Base-by-base conservation (phyloP, 495 filamentous ascomycete genomes). In the Trichoderma erinaceum region DNA sequence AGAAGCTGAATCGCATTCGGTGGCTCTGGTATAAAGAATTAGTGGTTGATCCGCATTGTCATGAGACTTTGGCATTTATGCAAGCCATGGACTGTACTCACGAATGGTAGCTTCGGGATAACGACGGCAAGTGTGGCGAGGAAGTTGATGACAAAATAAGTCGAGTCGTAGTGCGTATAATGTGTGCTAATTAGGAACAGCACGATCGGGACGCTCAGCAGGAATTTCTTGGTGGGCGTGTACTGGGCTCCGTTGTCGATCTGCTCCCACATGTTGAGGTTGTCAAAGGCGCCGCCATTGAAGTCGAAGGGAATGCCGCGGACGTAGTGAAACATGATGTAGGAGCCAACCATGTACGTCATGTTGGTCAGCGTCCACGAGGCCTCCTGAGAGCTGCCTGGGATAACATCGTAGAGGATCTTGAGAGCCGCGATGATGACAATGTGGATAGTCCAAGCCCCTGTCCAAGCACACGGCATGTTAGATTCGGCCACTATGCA, bases 181-280 rank as follows among this genome's bases (percentile, higher is more conserved):
- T 99, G 95, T 65, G 95, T 99, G 83, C 93, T 97, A 69, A 97
- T 82, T 67, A 99, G 84, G 76, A 99, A 99, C 72, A 99, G 85
- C 69, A 92, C 85, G 70, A 99, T 93, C 41, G 95, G 95, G 63
- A 97, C 95, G 69, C 88, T 92, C 72, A 99, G 87, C 69, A 99
- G 80, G 78, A 97, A 99, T 78, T 99, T 99, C 86, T 99, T 99
- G 67, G 95, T 88, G 15, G 95, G 95, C 6, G 95, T 99, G 81
- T 97, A 99, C 76, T 99, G 95, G 77, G 95, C 95, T 38, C 95
- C 95, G 73, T 99, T 95, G 81, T 99, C 95, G 75, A 99, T 99
- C 82, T 99, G 95, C 82, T 99, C 95, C 95, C 95, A 99, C 93
- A 99, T 97, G 80, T 97, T 98, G 71, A 98, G 85, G 76, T 98